These are phyloP conservation scores for Penicillium cosmopolitanum DNA, from an alignment of 495 filamentous ascomycete species.

Conservation along the genomic window DNA sequence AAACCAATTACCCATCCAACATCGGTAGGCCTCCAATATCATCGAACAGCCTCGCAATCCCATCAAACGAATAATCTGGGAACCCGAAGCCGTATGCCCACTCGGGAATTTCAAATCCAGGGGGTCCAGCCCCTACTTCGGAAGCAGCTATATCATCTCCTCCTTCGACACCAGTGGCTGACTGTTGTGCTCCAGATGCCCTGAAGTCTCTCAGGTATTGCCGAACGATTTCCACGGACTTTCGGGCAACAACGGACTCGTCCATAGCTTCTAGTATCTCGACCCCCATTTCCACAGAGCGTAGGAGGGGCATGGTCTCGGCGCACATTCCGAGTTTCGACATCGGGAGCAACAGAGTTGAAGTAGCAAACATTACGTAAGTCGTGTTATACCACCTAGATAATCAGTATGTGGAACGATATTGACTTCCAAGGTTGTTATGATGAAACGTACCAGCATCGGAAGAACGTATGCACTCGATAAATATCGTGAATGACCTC, in stretches of 20 bases:
- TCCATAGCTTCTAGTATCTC: constrained; percentile 51
- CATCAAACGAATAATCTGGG: constrained; percentile 47
- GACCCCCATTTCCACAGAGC: constrained; percentile 42
- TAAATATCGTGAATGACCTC: constrained; percentile 48
- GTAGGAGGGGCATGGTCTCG: constrained; percentile 36
- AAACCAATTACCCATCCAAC: constrained; percentile 30
- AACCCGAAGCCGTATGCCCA: constrained; percentile 48
- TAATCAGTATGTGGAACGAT: neutral
- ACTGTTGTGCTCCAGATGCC: constrained; percentile 16
- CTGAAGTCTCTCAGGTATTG: constrained; percentile 43
- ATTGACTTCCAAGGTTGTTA: neutral
- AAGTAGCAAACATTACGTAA: constrained; percentile 49
- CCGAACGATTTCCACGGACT: constrained; percentile 44
- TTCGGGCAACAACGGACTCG: constrained; percentile 43
- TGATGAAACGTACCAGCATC: constrained; percentile 38
- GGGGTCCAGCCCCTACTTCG: constrained; percentile 18
- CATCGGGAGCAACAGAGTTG: constrained; percentile 44
- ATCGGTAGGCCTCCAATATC: constrained; percentile 41
- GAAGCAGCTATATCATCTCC: constrained; percentile 6
- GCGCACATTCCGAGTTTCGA: constrained; percentile 39
- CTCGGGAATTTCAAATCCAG: constrained; percentile 41
- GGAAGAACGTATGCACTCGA: constrained; percentile 46
- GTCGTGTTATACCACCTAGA: constrained; percentile 51
- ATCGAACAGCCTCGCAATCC: constrained; percentile 44
- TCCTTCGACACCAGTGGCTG: constrained; percentile 10